phyloP scores from a whole-genome alignment of 1,284 basidiomycete genomes.

The Marasmius oreades region DNA sequence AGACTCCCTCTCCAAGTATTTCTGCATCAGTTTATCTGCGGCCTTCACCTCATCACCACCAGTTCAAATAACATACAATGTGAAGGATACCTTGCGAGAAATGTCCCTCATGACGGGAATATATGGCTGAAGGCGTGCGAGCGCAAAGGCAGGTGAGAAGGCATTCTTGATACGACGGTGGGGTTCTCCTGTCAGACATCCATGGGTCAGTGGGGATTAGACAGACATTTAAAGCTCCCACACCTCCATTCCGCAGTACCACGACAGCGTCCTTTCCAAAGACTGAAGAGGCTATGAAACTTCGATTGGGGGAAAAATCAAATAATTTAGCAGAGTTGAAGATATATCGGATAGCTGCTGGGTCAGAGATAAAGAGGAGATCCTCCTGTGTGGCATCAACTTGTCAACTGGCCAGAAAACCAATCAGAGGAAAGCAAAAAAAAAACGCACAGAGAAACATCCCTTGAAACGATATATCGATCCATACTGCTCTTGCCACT shows the following conservation, averaged over 20 bases:
- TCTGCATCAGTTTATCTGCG: neutral
- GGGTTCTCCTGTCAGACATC: neutral
- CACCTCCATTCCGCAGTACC: neutral
- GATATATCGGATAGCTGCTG: neutral
- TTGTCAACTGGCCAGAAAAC: neutral
- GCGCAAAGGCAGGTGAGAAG: neutral
- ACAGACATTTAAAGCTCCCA: no score
- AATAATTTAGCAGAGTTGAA: neutral
- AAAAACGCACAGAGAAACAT: slow-evolving; percentile 2
- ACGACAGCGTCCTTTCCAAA: neutral
- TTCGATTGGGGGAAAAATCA: neutral
- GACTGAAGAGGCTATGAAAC: neutral
- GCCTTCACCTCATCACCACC: neutral
- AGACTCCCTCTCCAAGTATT: neutral
- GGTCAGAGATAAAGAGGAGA: neutral
- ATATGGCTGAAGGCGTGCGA: neutral
- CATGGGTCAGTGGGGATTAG: no score
- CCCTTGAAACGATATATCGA: slow-evolving; percentile 2
- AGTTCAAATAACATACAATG: neutral
- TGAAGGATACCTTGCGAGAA: neutral
- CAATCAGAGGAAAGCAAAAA: neutral
- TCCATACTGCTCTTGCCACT: slow-evolving; percentile 5
- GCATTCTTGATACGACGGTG: neutral
- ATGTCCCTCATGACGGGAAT: neutral
- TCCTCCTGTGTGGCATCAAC: neutral